Conservation (phyloP, 2,329 filamentous ascomycete species). For the Akanthomyces uredinophilus region DNA sequence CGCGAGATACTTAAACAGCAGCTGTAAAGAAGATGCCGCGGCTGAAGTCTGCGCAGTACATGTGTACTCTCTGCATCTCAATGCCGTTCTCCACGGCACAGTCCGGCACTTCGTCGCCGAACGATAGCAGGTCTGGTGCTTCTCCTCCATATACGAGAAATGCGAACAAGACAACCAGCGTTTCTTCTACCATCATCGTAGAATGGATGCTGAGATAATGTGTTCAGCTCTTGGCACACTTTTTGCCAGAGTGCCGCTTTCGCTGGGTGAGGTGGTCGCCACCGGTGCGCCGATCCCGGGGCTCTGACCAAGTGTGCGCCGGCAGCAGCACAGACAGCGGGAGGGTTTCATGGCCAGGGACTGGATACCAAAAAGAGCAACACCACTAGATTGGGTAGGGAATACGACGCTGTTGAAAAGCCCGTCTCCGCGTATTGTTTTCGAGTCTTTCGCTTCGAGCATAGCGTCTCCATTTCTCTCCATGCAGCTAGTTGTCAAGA, state of each 20-base stretch:
- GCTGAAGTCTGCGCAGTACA: not conserved
- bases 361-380: not conserved
- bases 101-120: not conserved
- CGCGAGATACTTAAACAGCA: too few species aligned
- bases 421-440: not conserved
- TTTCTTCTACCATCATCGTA: not conserved
- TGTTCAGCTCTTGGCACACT: not conserved
- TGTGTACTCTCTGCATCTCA: not conserved
- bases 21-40: not conserved
- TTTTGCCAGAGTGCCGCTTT: not conserved
- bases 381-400: not conserved
- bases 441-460: not conserved
- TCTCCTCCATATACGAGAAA: not conserved
- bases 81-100: not conserved
- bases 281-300: not conserved
- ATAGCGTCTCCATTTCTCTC: too few species aligned
- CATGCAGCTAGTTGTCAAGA: too few species aligned
- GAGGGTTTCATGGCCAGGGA: not conserved
- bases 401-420: not conserved
- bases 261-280: not conserved
- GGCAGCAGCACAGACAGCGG: not conserved
- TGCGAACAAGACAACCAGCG: not conserved
- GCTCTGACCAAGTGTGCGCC: not conserved
- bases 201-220: accelerated
- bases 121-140: not conserved